phyloP scores from a whole-genome alignment of 2,329 filamentous ascomycete genomes.

The Colletotrichum somersetense region DNA sequence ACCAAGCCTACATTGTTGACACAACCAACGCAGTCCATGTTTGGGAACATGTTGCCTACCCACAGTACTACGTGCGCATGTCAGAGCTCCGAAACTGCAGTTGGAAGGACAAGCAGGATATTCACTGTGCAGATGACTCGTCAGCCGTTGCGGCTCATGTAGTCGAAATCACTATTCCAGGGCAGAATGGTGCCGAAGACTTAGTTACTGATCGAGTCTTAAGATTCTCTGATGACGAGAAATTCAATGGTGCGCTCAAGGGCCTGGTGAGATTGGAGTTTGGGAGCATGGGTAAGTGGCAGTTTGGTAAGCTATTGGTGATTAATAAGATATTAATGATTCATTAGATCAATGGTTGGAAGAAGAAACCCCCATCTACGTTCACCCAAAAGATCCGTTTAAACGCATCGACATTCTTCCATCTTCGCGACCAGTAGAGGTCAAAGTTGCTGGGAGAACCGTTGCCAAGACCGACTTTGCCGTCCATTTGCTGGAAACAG shows the following conservation, averaged over 20 bases:
- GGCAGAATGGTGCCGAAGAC: constrained; percentile 44
- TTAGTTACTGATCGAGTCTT: constrained; percentile 51
- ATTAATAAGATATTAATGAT: not conserved
- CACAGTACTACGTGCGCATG: constrained; percentile 58
- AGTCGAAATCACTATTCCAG: constrained; percentile 49
- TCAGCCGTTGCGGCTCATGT: constrained; percentile 46
- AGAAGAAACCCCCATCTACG: constrained; percentile 69
- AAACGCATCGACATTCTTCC: constrained; percentile 73
- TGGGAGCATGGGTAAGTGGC: constrained; percentile 49
- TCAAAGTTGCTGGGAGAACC: constrained; percentile 60
- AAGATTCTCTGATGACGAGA: constrained; percentile 55
- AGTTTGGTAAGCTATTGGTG: not conserved
- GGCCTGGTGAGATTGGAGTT: constrained; percentile 53
- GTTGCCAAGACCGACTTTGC: constrained; percentile 61
- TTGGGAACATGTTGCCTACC: constrained; percentile 63
- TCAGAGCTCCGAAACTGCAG: constrained; percentile 48
- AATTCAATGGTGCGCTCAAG: constrained; percentile 48
- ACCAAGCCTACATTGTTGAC: constrained; percentile 52
- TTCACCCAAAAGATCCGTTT: constrained; percentile 77
- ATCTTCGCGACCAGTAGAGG: constrained; percentile 65
- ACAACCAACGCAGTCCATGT: constrained; percentile 54
- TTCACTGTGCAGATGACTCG: constrained; percentile 45
- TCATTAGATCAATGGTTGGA: constrained; percentile 59
- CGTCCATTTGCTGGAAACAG: constrained; percentile 72
- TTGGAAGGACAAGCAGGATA: constrained; percentile 45